Evolutionary conservation across 306 rosid species (phyloP).

Genomic region (Echinosophora koreensis): DNA sequence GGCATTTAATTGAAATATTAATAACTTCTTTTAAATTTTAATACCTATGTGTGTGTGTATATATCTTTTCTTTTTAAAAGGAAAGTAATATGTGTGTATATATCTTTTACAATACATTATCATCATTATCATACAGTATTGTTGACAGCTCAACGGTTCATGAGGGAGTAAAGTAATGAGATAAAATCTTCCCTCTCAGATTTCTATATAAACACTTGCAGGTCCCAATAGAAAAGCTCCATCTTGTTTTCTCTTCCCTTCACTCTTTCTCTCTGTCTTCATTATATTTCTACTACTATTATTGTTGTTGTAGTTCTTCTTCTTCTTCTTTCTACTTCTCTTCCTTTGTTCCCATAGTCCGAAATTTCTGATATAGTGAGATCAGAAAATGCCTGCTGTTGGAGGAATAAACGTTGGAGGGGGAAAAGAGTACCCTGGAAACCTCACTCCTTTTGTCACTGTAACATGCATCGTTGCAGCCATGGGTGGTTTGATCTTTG

Average conservation of each 20-base stretch:
- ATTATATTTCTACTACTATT: not conserved
- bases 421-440: conserved; percentile 70
- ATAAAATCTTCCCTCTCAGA: not conserved
- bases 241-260: conserved; percentile 3
- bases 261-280: not conserved
- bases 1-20: too few relatives aligned
- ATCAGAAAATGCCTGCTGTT: conserved; percentile 73
- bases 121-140: too few relatives aligned
- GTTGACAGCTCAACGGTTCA: conserved; percentile 51
- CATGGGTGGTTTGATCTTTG: conserved; percentile 98
- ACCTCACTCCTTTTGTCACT: conserved; percentile 73
- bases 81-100: too few relatives aligned
- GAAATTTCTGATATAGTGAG: not conserved
- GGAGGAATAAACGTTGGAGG: conserved; percentile 55
- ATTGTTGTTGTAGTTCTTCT: not conserved
- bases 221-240: conserved; percentile 25
- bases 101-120: too few relatives aligned
- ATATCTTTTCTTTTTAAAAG: too few relatives aligned
- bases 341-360: not conserved
- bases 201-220: conserved; percentile 45
- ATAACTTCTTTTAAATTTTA: too few relatives aligned
- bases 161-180: not conserved
- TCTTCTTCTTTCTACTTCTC: conserved; percentile 1
- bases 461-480: conserved; percentile 88
- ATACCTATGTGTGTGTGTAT: too few relatives aligned